These are phyloP conservation scores for Zasmidium angulare DNA, from an alignment of 2,329 filamentous ascomycete species.

Conservation along the genomic window DNA sequence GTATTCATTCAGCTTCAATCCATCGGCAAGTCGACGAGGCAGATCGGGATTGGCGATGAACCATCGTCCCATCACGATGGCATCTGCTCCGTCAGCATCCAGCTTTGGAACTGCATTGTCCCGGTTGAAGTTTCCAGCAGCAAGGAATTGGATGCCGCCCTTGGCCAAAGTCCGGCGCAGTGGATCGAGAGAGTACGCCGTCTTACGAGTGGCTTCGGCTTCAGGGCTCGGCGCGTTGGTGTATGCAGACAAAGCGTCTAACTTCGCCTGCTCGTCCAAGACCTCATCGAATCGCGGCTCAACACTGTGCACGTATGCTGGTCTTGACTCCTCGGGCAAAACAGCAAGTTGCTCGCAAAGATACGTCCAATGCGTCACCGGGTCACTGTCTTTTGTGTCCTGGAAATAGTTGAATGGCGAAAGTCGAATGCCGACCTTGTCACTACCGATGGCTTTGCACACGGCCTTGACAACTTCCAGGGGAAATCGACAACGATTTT, in stretches of 20 bases:
- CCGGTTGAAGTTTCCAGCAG: slow-evolving; percentile 43
- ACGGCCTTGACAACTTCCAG: slow-evolving; percentile 54
- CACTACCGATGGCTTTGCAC: slow-evolving; percentile 51
- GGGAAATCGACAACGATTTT: slow-evolving; percentile 50
- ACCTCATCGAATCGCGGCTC: slow-evolving; percentile 54
- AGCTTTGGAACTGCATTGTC: slow-evolving; percentile 38
- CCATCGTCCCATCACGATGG: slow-evolving; percentile 49
- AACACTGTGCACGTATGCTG: slow-evolving; percentile 62
- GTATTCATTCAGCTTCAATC: slow-evolving; percentile 46
- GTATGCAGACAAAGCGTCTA: slow-evolving; percentile 24
- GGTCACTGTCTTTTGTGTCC: slow-evolving; percentile 58
- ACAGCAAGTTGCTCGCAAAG: slow-evolving; percentile 45
- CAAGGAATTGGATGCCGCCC: slow-evolving; percentile 33
- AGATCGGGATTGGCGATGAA: slow-evolving; percentile 53
- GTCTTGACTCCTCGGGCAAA: slow-evolving; percentile 45
- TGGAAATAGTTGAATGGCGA: slow-evolving; percentile 63
- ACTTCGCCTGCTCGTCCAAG: slow-evolving; percentile 26
- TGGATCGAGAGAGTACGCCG: slow-evolving; percentile 19
- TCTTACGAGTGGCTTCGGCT: slow-evolving; percentile 31
- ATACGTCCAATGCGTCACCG: slow-evolving; percentile 61
- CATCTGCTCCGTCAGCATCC: slow-evolving; percentile 42
- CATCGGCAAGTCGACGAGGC: slow-evolving; percentile 45
- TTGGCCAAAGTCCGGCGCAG: slow-evolving; percentile 26
- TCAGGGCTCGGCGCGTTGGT: slow-evolving; percentile 28
- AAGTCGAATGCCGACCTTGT: slow-evolving; percentile 57